Base-by-base conservation (phyloP, 306 rosid genomes). In the Pyrus bretschneideri region DNA sequence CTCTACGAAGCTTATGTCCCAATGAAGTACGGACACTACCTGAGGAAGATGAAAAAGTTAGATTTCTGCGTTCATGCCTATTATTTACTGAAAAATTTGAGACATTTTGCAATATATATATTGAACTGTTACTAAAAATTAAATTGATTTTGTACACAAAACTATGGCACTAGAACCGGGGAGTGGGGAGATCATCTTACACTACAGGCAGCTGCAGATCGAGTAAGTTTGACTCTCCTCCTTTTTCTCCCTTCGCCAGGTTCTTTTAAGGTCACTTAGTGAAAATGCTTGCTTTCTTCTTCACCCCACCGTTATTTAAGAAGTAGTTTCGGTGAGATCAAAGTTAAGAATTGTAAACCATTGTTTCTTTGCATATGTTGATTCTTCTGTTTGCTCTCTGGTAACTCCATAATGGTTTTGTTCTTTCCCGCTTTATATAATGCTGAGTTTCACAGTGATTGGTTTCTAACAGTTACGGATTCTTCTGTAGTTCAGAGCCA, bases 101-200 rank as follows among this genome's bases (percentile, higher is more conserved):
- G 77, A 73, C 79, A 60, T 81, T 61, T 63, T 74, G 57, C 71
- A 64, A 10, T 33, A 17, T 74, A 64, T 73, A 14, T 57, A 57
- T 57, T 51, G 59, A 74, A n/a, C 77, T 61, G 73, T 76, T 69
- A 38, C 69, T 80, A 74, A 81, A 67, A 54, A 44, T 80, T 82
- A 74, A 83, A 83, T 78, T 23, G 6, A 33, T 81, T 52, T 85
- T 76, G 42, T 67, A 52, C 80, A 8, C 29, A 69, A 66, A 4
- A 22, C 83, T 75, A 69, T 85, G 72, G 49, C 78, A 68, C 86
- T 86, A 96, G 99, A 87, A 71, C 93, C 57, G 99, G 98, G 67
- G 99, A 96, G 80, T 96, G 99, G 99, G 99, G 99, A 84, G 99
- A 96, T 88, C 99, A 96, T 88, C 71, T 96, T 80, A 92, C 98